Base-by-base conservation (phyloP, 805 yeast genomes). In the Maudiozyma serrabonitensis region DNA sequence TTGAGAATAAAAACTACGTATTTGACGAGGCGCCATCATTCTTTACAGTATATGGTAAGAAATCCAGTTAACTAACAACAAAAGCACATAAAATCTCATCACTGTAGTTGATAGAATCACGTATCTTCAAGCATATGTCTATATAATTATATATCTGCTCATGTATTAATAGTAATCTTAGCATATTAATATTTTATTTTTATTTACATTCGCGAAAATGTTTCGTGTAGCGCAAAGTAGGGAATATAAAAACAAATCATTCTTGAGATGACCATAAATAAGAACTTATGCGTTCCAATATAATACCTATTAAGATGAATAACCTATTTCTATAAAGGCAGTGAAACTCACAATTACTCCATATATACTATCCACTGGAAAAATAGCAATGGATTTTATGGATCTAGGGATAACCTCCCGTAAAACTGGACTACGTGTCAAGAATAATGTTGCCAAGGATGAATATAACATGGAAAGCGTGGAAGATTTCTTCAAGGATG, bases 401-500 rank as follows among this genome's bases (percentile, higher is more conserved):
- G 75, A 71, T 58, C 70, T 73, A 13, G 90, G 90, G 3, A 67
- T 73, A 38, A 74, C 70, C 57, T 80, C 88, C 40, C 74, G 90
- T 26, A 82, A 79, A 60, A 81, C 87, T 0, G 89, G 88, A n/a
- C 25, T 58, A 8, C 47, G 48, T 8, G 56, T 52, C 11, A 54
- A 46, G 43, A 49, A 52, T 43, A 47, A 49, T 23, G 47, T 56
- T 21, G 40, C 46, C 8, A 53, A 47, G 34, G 58, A 58, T 54
- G 57, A 56, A 21, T 54, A 50, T 46, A 48, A 52, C 42, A 56
- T 56, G 59, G 60, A 58, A 50, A 53, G 56, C 56, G 59, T 84
- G 15, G 82, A 81, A 53, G 88, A 82, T 52, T 84, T 82, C 62
- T 84, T 82, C 46, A 73, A 72, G 44, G 85, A 81, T 46, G 84